Percentiles rank a stretch among this genome's conserved stretches.
phyloP scores from a whole-genome alignment of 257 asterid species.

The Solanum paucissectum region DNA sequence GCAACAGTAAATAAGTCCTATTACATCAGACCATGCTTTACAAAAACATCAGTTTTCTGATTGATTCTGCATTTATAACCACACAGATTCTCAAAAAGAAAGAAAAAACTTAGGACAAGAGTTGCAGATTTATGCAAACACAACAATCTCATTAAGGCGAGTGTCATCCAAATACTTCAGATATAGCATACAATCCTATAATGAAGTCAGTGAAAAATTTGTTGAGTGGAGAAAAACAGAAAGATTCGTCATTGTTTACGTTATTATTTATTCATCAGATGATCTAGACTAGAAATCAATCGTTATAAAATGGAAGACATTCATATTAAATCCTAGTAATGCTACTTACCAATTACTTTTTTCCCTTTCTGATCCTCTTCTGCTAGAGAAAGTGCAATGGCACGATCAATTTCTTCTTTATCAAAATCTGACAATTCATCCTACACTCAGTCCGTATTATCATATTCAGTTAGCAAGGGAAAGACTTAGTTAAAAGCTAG shows the following conservation, averaged over 20 bases:
- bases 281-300: not conserved
- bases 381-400: constrained; percentile 80
- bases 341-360: constrained; percentile 54
- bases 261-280: not conserved
- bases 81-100: not conserved
- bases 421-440: constrained; percentile 75
- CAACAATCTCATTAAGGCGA: not conserved
- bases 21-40: not conserved
- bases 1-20: not conserved
- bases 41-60: not conserved
- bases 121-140: not conserved
- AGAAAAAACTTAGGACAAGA: not conserved
- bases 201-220: not conserved
- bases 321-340: not conserved
- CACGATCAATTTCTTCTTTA: constrained; percentile 74
- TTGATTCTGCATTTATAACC: not conserved
- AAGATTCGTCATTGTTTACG: not conserved
- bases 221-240: not conserved
- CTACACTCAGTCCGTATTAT: constrained; percentile 26
- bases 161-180: not conserved
- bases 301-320: not conserved
- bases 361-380: constrained; percentile 76
- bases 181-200: not conserved
- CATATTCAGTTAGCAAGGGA: constrained; percentile 2
- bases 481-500: not conserved